A percentile compares a stretch with the other conserved stretches of the same genome.
phyloP scores from a whole-genome alignment of 805 yeast genomes.

The Scheffersomyces spartinae region DNA sequence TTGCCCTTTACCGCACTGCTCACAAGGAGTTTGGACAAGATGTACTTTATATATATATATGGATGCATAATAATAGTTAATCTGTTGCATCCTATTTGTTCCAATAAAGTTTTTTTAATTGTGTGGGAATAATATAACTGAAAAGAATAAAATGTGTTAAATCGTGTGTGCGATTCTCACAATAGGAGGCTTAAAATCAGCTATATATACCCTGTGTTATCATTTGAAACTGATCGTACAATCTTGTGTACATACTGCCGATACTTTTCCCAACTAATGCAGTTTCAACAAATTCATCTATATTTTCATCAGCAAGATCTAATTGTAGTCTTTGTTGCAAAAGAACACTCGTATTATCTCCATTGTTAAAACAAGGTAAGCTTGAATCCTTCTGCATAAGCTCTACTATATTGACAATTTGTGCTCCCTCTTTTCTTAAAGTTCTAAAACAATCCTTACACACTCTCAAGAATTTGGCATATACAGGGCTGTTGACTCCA shows the following conservation, averaged over 20 bases:
- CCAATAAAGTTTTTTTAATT: no score
- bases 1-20: no score
- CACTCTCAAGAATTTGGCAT: slow-evolving; percentile 45
- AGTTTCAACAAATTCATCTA: slow-evolving; percentile 69
- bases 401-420: slow-evolving; percentile 73
- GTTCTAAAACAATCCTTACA: slow-evolving; percentile 67
- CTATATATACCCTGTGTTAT: slow-evolving; percentile 91
- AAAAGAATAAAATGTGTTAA: no score
- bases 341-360: slow-evolving; percentile 70
- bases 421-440: slow-evolving; percentile 62
- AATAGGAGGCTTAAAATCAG: slow-evolving; percentile 11
- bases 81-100: no score
- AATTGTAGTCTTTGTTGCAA: slow-evolving; percentile 75
- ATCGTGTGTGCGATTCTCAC: no score
- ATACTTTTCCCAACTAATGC: slow-evolving; percentile 67
- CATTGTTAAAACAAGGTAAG: slow-evolving; percentile 86
- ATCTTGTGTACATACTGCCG: slow-evolving; percentile 80
- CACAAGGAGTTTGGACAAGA: no score
- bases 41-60: no score
- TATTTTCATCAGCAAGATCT: slow-evolving; percentile 49
- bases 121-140: no score
- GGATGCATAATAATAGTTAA: no score
- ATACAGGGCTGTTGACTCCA: slow-evolving; percentile 56
- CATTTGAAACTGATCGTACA: slow-evolving; percentile 92
- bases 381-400: slow-evolving; percentile 87